These are phyloP conservation scores for Herpetospermum pedunculosum DNA, from an alignment of 306 rosid species.

Conservation along the genomic window DNA sequence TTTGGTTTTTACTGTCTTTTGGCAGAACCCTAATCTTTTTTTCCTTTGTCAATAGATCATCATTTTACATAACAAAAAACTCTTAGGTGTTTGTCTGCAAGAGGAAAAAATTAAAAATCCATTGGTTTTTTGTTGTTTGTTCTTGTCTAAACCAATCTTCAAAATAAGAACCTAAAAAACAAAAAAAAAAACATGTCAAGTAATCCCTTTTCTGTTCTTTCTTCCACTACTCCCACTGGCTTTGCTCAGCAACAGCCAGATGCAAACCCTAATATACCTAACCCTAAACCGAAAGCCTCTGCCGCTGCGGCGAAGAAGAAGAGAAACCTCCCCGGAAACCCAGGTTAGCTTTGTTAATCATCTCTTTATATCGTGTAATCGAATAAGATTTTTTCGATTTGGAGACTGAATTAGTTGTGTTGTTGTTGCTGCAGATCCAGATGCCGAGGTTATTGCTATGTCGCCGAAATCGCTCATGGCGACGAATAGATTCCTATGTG, in stretches of 20 bases:
- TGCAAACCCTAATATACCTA: conserved; percentile 39
- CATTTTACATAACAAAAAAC: conserved; percentile 24
- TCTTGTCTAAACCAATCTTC: conserved; percentile 1
- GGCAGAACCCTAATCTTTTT: conserved; percentile 32
- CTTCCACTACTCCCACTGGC: conserved; percentile 29
- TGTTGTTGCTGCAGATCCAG: conserved; percentile 52
- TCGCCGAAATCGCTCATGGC: conserved; percentile 95
- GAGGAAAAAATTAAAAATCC: not conserved
- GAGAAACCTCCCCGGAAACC: conserved; percentile 88
- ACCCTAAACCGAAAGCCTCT: conserved; percentile 35
- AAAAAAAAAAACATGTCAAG: conserved; percentile 28
- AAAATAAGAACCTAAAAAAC: conserved; percentile 17
- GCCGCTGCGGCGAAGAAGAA: conserved; percentile 51
- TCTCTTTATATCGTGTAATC: no score
- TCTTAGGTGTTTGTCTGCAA: conserved; percentile 11
- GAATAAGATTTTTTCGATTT: no score
- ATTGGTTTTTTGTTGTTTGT: conserved; percentile 8
- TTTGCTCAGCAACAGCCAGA: conserved; percentile 47
- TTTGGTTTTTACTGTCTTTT: conserved; percentile 61
- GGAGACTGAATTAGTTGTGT: not conserved
- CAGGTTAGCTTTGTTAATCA: no score
- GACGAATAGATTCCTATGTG: conserved; percentile 78
- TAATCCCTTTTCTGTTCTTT: conserved; percentile 54
- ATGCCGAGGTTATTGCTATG: conserved; percentile 83
- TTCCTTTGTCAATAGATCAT: conserved; percentile 14